Evolutionary conservation across 306 rosid genomes (phyloP), one percentile per base, ranked within the genome.

Genomic region (Lathyrus aphaca): DNA sequence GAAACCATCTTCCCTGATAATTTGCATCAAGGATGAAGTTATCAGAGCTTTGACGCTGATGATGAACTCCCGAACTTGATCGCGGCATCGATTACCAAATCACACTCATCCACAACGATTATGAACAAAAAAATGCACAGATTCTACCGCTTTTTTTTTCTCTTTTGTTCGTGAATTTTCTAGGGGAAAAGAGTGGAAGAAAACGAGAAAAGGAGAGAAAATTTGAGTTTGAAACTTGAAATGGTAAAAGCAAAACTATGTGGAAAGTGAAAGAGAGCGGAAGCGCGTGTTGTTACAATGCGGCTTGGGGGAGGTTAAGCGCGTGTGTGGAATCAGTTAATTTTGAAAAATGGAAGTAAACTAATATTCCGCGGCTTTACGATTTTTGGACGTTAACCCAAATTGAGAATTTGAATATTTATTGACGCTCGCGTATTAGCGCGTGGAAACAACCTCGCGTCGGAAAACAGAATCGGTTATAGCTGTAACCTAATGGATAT

Each of bases 21-120:
- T 82, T 57, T 3, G 83, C 59, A 40, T 84, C 88, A 45, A 81
- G 69, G 69, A 78, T 18, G 74, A 82, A 81, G 85, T 80, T 80
- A 59, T 86, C 92, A 16, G 91, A 88, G 70, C 71, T 79, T 82
- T 88, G 95, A 43, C 91, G 91, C 64, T 87, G 86, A 66, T 87
- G 91, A 68, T 76, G 88, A 62, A 73, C 64, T 58, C 81, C 61
- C 44, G 96, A 77, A 78, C 43, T 79, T 11, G 88, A 81, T 82
- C 92, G 81, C 75, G 85, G 76, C 87, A 84, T 81, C 67, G 78
- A 79, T 76, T 85, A 83, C 53, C 81, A 86, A 68, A 79, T 74
- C 66, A 65, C 86, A 48, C 77, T 89, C 86, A 71, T 83, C 71
- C 66, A 75, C 77, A 51, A 32, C 21, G 53, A 67, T 18, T 58